Conservation (phyloP, 2,329 filamentous ascomycete species). For the Monosporascus sp. region DNA sequence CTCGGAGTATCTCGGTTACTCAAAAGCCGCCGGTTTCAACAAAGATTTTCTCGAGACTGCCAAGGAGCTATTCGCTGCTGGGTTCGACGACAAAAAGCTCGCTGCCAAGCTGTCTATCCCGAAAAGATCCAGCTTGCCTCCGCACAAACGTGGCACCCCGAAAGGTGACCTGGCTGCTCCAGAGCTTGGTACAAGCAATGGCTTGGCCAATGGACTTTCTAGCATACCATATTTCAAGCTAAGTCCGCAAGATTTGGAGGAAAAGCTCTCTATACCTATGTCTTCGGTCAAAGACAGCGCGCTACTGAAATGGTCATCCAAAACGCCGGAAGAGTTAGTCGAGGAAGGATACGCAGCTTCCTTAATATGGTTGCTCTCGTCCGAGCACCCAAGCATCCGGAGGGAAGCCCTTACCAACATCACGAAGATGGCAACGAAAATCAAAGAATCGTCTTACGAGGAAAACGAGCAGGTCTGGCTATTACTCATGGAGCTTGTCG, state of each 20-base stretch:
- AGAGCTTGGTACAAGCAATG: background rate
- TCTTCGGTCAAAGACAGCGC: slow-evolving; percentile 44
- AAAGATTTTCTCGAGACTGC: slow-evolving; percentile 38
- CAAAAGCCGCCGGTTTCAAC: slow-evolving; percentile 48
- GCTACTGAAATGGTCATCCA: slow-evolving; percentile 63
- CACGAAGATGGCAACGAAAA: slow-evolving; percentile 56
- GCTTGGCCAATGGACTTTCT: background rate
- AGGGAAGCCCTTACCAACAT: slow-evolving; percentile 70
- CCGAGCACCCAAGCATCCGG: slow-evolving; percentile 68
- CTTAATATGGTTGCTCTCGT: slow-evolving; percentile 71
- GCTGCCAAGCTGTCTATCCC: slow-evolving; percentile 25
- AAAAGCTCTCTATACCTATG: slow-evolving; percentile 46
- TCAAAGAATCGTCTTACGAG: slow-evolving; percentile 64
- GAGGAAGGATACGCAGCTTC: slow-evolving; percentile 69
- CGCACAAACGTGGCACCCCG: background rate
- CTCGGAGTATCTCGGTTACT: slow-evolving; percentile 49
- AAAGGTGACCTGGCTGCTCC: background rate
- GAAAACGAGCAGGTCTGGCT: slow-evolving; percentile 77
- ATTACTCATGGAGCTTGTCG: slow-evolving; percentile 71
- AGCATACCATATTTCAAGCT: slow-evolving; percentile 15
- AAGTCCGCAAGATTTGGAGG: slow-evolving; percentile 41
- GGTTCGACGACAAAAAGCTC: slow-evolving; percentile 31
- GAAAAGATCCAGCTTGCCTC: slow-evolving; percentile 5
- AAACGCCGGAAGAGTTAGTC: slow-evolving; percentile 71
- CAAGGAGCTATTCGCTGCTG: slow-evolving; percentile 34